Percentiles rank a stretch among this genome's conserved stretches.
These are phyloP conservation scores for Neofusicoccum ribis DNA, from an alignment of 2,329 filamentous ascomycete genomes.

Conservation along the genomic window DNA sequence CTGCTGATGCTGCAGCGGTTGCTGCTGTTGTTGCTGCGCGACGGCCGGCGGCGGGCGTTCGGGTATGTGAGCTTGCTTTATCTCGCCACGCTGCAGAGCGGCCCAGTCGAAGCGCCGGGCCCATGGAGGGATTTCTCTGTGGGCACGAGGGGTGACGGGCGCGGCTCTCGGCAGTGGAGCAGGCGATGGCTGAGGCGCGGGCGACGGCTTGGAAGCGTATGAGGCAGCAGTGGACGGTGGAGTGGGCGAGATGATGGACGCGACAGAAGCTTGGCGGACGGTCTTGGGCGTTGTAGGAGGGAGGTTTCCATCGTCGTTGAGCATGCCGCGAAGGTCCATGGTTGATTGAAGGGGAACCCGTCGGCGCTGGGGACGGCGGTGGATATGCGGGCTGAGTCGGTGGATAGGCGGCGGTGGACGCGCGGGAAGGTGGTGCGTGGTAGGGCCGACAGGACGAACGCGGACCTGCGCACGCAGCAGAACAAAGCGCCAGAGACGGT, in stretches of 20 bases:
- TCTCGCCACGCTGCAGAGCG: conserved; percentile 23
- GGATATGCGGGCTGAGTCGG: conserved; percentile 14
- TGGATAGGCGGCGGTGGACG: conserved; percentile 1
- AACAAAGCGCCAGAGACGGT: background rate
- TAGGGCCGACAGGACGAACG: background rate
- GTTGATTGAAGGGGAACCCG: background rate
- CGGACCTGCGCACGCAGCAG: conserved; percentile 1
- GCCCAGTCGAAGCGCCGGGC: conserved; percentile 17
- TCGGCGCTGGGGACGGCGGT: background rate
- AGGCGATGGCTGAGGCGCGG: conserved; percentile 3
- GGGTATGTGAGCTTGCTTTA: conserved; percentile 19
- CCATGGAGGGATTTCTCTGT: conserved; percentile 5
- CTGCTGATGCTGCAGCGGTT: conserved; percentile 23
- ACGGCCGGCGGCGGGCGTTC: background rate
- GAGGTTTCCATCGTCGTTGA: conserved; percentile 17
- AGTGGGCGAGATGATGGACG: conserved; percentile 11
- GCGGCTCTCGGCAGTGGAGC: background rate
- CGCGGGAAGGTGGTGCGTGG: background rate
- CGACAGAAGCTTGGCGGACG: conserved; percentile 16
- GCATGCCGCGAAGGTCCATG: conserved; percentile 18
- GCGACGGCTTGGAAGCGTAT: conserved; percentile 15
- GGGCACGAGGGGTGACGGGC: background rate
- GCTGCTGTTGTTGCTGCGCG: conserved; percentile 16
- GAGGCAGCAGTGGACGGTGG: conserved; percentile 17
- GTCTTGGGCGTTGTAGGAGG: conserved; percentile 10